Conservation (phyloP, 1,284 basidiomycete genomes). For the Boletellus dicymbophilus region DNA sequence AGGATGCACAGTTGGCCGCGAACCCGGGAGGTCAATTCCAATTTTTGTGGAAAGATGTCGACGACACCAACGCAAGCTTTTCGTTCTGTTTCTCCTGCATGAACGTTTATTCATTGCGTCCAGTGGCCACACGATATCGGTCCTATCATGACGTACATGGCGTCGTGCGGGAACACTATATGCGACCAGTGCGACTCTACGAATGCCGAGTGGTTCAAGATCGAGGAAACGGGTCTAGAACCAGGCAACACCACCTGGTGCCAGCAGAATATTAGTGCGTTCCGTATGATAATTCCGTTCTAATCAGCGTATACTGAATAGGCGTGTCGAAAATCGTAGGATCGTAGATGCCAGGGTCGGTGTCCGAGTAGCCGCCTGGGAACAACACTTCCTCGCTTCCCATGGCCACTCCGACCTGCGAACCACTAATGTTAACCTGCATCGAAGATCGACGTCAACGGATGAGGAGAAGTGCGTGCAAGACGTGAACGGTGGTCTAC, state of each 20-base stretch:
- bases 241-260: conserved; percentile 35
- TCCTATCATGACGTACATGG: conserved; percentile 73
- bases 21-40: conserved; percentile 63
- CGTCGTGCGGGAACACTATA: conserved; percentile 54
- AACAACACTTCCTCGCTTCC: conserved; percentile 54
- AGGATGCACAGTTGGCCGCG: conserved; percentile 50
- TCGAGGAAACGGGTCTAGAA: conserved; percentile 46
- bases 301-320: no score
- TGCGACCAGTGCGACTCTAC: conserved; percentile 63
- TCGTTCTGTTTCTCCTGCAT: not conserved
- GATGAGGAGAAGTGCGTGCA: not conserved
- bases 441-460: not conserved
- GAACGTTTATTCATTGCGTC: not conserved
- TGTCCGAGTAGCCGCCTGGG: conserved; percentile 66
- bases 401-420: conserved; percentile 45
- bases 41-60: conserved; percentile 61
- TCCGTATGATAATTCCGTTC: no score
- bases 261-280: conserved; percentile 36
- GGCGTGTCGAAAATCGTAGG: conserved; percentile 40
- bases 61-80: conserved; percentile 44
- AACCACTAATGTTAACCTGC: conserved; percentile 58
- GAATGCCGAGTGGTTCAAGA: conserved; percentile 73
- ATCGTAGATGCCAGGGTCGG: conserved; percentile 62
- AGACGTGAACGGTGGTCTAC: conserved; percentile 14
- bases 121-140: conserved; percentile 76